These are phyloP conservation scores for Candida ovalis DNA, from an alignment of 805 yeast species.

Conservation along the genomic window DNA sequence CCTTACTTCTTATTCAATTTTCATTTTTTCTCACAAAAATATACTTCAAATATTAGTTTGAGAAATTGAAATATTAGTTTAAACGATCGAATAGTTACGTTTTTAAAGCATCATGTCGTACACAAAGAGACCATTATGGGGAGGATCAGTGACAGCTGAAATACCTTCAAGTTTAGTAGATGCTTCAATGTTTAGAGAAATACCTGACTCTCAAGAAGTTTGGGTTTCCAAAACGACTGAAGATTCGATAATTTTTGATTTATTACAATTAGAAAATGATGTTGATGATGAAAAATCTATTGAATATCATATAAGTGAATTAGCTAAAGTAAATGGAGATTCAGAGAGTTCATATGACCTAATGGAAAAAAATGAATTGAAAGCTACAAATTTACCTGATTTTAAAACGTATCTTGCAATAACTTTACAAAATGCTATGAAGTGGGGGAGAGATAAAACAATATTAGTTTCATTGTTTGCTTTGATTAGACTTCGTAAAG, in stretches of 20 bases:
- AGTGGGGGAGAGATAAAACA: conserved; percentile 43
- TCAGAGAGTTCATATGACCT: conserved; percentile 5
- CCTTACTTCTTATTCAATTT: too few relatives aligned
- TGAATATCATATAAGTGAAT: conserved; percentile 52
- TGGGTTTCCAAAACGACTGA: conserved; percentile 46
- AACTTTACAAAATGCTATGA: conserved; percentile 42
- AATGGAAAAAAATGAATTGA: conserved; percentile 4
- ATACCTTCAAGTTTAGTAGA: conserved; percentile 66
- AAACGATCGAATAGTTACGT: too few relatives aligned
- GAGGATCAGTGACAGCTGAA: conserved; percentile 69
- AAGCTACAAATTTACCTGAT: conserved; percentile 13
- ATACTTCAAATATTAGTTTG: too few relatives aligned
- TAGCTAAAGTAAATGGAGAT: conserved; percentile 41
- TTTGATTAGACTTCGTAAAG: conserved; percentile 47
- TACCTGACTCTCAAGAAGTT: conserved; percentile 95
- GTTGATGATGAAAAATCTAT: conserved; percentile 40
- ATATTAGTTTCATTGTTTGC: conserved; percentile 52
- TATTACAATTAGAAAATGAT: conserved; percentile 48
- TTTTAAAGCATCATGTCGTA: background rate
- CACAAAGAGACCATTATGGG: conserved; percentile 49
- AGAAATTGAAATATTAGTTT: too few relatives aligned
- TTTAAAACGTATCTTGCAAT: conserved; percentile 30
- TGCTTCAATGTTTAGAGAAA: conserved; percentile 72
- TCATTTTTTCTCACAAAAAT: too few relatives aligned
- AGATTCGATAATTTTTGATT: conserved; percentile 60